Conservation (phyloP, 2,329 filamentous ascomycete species). For the Pseudogymnoascus sp. region DNA sequence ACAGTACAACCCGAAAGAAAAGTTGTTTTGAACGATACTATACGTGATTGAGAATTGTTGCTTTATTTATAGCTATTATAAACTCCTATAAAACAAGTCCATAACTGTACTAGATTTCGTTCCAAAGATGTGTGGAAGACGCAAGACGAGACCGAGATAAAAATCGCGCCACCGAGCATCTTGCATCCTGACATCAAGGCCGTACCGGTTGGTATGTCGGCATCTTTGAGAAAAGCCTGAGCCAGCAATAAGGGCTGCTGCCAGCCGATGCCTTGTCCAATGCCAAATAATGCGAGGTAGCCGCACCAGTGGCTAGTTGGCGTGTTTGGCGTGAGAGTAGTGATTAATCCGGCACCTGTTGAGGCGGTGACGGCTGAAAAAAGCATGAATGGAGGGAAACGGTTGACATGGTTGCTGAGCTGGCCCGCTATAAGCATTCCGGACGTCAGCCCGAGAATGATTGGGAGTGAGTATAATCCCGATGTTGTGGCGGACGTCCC, state of each 20-base stretch:
- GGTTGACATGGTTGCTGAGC: constrained; percentile 24
- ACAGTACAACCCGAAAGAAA: not conserved
- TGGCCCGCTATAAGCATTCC: constrained; percentile 25
- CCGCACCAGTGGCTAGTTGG: constrained; percentile 29
- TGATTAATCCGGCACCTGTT: constrained; percentile 32
- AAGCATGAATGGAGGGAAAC: constrained; percentile 23
- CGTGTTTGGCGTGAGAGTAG: constrained; percentile 29
- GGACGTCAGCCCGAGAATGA: constrained; percentile 25
- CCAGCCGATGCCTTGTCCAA: constrained; percentile 13
- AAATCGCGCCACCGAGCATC: constrained; percentile 55
- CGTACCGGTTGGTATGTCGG: constrained; percentile 43
- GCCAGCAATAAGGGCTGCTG: constrained; percentile 27
- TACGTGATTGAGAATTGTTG: not conserved
- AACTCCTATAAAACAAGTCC: not conserved
- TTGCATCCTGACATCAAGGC: constrained; percentile 53
- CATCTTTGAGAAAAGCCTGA: constrained; percentile 41
- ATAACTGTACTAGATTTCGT: not conserved
- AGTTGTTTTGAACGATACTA: not conserved
- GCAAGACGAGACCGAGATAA: constrained; percentile 56
- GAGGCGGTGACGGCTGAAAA: constrained; percentile 33
- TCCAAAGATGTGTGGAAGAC: constrained; percentile 38
- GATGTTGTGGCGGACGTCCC: constrained; percentile 32
- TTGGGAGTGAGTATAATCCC: constrained; percentile 28
- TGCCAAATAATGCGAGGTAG: constrained; percentile 16
- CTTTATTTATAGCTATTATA: not conserved